These are phyloP conservation scores for Xylariaceae sp. DNA, from an alignment of 2,329 filamentous ascomycete species.

Conservation along the genomic window DNA sequence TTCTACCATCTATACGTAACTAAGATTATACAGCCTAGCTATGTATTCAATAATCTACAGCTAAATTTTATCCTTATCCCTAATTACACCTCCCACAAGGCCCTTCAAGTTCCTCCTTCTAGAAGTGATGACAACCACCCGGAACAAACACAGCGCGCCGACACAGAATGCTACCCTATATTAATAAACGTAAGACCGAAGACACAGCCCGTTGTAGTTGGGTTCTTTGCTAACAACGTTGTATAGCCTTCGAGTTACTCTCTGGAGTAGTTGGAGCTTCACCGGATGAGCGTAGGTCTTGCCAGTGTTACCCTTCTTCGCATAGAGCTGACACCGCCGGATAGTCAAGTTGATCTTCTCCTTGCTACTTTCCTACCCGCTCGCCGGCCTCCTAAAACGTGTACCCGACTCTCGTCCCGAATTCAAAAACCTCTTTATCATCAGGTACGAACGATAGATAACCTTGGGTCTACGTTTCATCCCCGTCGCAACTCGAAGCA, in stretches of 20 bases:
- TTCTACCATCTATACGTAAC: no score
- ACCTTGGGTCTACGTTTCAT: background rate
- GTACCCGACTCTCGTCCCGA: conserved; percentile 83
- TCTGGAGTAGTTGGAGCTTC: conserved; percentile 46
- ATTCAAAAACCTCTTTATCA: conserved; percentile 86
- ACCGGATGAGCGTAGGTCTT: conserved; percentile 49
- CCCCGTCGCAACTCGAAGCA: background rate
- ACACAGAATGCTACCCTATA: conserved; percentile 39
- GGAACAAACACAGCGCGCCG: conserved; percentile 6
- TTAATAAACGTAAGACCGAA: conserved; percentile 37
- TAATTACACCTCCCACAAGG: no score
- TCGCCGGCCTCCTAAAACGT: conserved; percentile 85
- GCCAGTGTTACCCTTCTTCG: background rate
- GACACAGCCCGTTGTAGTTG: background rate
- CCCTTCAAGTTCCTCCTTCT: conserved; percentile 3
- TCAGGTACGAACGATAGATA: conserved; percentile 56
- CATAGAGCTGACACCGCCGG: conserved; percentile 12
- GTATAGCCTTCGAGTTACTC: conserved; percentile 48
- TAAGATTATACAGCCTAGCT: no score
- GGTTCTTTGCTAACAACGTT: conserved; percentile 17
- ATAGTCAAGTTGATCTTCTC: conserved; percentile 90
- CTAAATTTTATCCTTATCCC: no score
- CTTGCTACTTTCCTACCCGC: conserved; percentile 88
- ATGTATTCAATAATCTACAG: no score
- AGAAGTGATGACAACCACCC: conserved; percentile 18